Conservation (phyloP, 306 rosid genomes). For the Senna tora region DNA sequence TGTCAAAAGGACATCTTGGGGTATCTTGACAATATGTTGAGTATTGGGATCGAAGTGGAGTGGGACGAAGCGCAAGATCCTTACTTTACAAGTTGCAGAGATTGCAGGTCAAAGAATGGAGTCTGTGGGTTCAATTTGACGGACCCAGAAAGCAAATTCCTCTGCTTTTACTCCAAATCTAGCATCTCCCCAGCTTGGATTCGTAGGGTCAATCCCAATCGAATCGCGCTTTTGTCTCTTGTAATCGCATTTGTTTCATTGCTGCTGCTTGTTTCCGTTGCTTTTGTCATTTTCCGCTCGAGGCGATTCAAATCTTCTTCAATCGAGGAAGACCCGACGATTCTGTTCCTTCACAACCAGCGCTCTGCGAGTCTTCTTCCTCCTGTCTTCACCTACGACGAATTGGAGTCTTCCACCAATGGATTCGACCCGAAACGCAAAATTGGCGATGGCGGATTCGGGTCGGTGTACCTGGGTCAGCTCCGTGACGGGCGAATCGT, state of each 20-base stretch:
- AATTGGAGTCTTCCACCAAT: conserved; percentile 69
- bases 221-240: conserved; percentile 41
- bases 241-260: conserved; percentile 50
- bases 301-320: conserved; percentile 41
- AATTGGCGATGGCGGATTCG: conserved; percentile 96
- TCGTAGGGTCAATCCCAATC: conserved; percentile 39
- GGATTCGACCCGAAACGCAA: conserved; percentile 77
- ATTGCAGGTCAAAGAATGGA: conserved; percentile 53
- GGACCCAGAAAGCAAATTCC: conserved; percentile 54
- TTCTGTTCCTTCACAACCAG: conserved; percentile 75
- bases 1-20: conserved; percentile 70
- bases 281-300: conserved; percentile 45
- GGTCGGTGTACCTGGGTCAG: conserved; percentile 80
- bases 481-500: conserved; percentile 70
- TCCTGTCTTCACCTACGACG: conserved; percentile 84
- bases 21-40: conserved; percentile 52
- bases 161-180: conserved; percentile 52
- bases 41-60: conserved; percentile 58
- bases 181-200: conserved; percentile 59
- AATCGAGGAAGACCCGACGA: conserved; percentile 67
- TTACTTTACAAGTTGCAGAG: conserved; percentile 62
- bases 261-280: conserved; percentile 41
- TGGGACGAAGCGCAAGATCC: conserved; percentile 76
- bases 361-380: conserved; percentile 75
- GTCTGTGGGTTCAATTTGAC: conserved; percentile 79